phyloP scores from a whole-genome alignment of 805 yeast genomes.

The Ogataea pignaliae region DNA sequence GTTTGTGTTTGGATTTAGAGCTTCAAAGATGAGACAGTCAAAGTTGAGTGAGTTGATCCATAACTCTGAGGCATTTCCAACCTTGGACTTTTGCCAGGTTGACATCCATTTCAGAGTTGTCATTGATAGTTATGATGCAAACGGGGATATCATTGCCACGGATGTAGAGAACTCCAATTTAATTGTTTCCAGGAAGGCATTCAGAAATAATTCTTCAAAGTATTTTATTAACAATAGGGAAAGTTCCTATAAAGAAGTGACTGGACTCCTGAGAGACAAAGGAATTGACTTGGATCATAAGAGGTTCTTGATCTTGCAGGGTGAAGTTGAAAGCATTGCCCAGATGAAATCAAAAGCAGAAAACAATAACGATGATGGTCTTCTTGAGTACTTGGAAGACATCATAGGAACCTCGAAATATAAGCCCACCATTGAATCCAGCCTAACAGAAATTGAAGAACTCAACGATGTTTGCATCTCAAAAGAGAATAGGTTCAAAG shows the following conservation, averaged over 20 bases:
- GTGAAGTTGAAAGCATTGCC: slow-evolving; percentile 97
- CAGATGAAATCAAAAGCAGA: slow-evolving; percentile 99
- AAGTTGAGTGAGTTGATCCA: slow-evolving; percentile 91
- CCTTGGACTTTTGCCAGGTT: slow-evolving; percentile 74
- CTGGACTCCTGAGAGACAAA: slow-evolving; percentile 62
- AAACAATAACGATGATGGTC: slow-evolving; percentile 85
- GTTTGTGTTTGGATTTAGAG: slow-evolving; percentile 95
- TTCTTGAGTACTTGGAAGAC: slow-evolving; percentile 91
- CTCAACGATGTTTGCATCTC: slow-evolving; percentile 77
- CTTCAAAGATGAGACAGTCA: slow-evolving; percentile 94
- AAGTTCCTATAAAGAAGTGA: slow-evolving; percentile 76
- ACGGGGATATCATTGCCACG: slow-evolving; percentile 30
- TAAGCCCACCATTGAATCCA: slow-evolving; percentile 68
- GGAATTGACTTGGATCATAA: slow-evolving; percentile 96
- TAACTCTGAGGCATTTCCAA: slow-evolving; percentile 70
- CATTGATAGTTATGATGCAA: slow-evolving; percentile 39
- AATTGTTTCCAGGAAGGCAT: slow-evolving; percentile 77
- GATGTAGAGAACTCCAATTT: slow-evolving; percentile 53
- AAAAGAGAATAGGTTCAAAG: slow-evolving; percentile 71
- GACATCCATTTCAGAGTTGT: slow-evolving; percentile 86
- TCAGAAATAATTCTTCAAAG: slow-evolving; percentile 67
- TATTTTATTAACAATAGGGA: slow-evolving; percentile 69
- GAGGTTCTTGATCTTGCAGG: slow-evolving; percentile 89
- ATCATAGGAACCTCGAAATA: slow-evolving; percentile 92
- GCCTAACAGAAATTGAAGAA: slow-evolving; percentile 57